These are phyloP conservation scores for Globisporangium megalacanthum DNA, from an alignment of 352 stramenopile genomes.

Conservation along the genomic window DNA sequence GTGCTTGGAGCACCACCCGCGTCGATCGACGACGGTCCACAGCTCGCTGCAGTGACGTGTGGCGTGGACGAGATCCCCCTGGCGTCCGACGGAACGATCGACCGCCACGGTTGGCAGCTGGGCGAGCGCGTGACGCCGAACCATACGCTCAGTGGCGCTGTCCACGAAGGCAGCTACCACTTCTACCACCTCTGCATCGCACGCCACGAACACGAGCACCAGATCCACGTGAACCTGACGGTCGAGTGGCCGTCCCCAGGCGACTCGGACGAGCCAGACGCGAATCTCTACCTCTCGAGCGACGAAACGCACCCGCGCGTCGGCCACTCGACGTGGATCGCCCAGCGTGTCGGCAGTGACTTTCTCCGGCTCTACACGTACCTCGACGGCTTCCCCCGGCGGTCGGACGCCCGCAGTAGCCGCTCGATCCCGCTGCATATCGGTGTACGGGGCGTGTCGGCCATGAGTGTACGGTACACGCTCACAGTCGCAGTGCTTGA, in stretches of 20 bases:
- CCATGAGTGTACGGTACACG: constrained; percentile 29
- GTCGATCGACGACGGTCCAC: neutral
- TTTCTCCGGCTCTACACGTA: constrained; percentile 69
- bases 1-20: neutral
- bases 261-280: constrained; percentile 21
- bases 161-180: constrained; percentile 42
- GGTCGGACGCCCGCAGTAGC: constrained; percentile 35
- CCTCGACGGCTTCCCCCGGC: constrained; percentile 69
- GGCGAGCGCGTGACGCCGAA: constrained; percentile 56
- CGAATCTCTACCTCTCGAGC: constrained; percentile 69
- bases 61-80: constrained; percentile 66
- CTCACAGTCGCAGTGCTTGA: constrained; percentile 58
- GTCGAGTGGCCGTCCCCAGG: constrained; percentile 5
- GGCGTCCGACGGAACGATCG: constrained; percentile 58
- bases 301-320: constrained; percentile 56
- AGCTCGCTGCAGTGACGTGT: too few species aligned
- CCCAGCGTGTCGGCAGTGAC: constrained; percentile 49
- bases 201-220: constrained; percentile 74
- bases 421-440: constrained; percentile 69
- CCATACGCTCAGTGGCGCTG: constrained; percentile 57
- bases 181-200: constrained; percentile 76
- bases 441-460: constrained; percentile 44
- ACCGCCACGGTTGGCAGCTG: constrained; percentile 32
- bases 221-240: constrained; percentile 59
- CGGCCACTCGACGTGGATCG: constrained; percentile 67